phyloP scores from a whole-genome alignment of 306 rosid species.

The Rosa persica region DNA sequence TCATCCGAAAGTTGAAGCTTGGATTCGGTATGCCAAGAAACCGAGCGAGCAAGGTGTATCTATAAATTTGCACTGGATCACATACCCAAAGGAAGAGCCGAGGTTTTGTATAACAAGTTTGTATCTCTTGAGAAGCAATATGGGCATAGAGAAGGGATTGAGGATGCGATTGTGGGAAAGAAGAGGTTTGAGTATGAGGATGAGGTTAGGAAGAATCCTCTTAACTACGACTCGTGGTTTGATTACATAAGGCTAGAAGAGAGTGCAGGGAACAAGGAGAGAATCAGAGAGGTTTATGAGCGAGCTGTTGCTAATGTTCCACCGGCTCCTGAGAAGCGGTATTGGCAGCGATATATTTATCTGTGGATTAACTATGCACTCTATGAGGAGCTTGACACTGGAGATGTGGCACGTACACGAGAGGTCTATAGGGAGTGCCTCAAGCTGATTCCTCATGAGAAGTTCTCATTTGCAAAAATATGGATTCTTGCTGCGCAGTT shows the following conservation, averaged over 20 bases:
- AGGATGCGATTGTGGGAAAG: not conserved
- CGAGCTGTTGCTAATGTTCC: not conserved
- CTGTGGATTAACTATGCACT: not conserved
- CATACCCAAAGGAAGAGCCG: slow-evolving; percentile 80
- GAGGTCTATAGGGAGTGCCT: not conserved
- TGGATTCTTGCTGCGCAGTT: not conserved
- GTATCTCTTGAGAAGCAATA: slow-evolving; percentile 26
- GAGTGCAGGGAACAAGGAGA: not conserved
- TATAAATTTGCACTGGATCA: slow-evolving; percentile 68
- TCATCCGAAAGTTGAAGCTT: slow-evolving; percentile 65
- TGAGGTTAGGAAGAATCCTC: not conserved
- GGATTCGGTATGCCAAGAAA: slow-evolving; percentile 75
- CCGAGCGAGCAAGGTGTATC: slow-evolving; percentile 64
- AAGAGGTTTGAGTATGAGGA: not conserved
- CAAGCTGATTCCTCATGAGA: not conserved
- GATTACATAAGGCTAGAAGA: not conserved
- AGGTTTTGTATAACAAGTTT: slow-evolving; percentile 65
- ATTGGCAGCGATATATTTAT: not conserved
- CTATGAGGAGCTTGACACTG: not conserved
- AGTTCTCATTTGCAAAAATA: not conserved
- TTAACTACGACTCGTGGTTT: not conserved
- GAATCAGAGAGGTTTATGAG: not conserved
- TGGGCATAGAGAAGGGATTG: slow-evolving; percentile 59
- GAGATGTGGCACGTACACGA: not conserved
- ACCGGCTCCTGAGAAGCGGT: not conserved